Base-by-base conservation (phyloP, 2,329 filamentous ascomycete species). In the Penicillium olsonii region DNA sequence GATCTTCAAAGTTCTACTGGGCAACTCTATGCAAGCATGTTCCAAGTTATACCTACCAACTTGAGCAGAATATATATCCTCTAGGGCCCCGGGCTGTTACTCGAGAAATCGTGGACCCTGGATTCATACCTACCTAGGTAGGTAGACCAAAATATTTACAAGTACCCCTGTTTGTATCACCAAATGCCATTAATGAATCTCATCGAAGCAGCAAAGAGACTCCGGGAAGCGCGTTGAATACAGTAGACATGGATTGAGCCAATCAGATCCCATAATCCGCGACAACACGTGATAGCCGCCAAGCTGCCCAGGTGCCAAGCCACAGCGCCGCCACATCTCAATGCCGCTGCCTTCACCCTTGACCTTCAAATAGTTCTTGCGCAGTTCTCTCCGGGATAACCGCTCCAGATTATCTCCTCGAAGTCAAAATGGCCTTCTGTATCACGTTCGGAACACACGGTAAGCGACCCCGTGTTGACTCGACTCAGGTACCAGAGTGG, bases 401-500 rank as follows among this genome's bases (percentile, higher is more conserved):
- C 34, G 4, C 11, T 5, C 22, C 9, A 35, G 8, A 41, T 44
- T 33, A 31, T 41, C 26, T 35, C 17, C 17, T 14, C 37, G 26
- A 12, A 39, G 24, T 22, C 48, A 63, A 20, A 45, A 74, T 74
- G 71, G 71, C 71, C 19, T 66, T 74, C 50, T 74, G 71, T 59
- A 73, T 74, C 53, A 74, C 71, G 6, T 74, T 73, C 47, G 71
- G 71, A 51, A 71, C 67, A 12, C 66, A 74, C 45, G 70, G 71
- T 74, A 63, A 54, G 67, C 51, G 18, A 11, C 17, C 8, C n/a
- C 31, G 18, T 19, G 20, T 12, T 29, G 43, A 19, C 29, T 24
- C 33, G 29, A 29, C 10, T 29, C 42, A 41, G 44, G 49, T 43
- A 47, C 55, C 27, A 26, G 29, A 37, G 37, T 54, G 52, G 52